Evolutionary conservation across 2,329 filamentous ascomycete species (phyloP).

Genomic region (Talaromyces funiculosus): DNA sequence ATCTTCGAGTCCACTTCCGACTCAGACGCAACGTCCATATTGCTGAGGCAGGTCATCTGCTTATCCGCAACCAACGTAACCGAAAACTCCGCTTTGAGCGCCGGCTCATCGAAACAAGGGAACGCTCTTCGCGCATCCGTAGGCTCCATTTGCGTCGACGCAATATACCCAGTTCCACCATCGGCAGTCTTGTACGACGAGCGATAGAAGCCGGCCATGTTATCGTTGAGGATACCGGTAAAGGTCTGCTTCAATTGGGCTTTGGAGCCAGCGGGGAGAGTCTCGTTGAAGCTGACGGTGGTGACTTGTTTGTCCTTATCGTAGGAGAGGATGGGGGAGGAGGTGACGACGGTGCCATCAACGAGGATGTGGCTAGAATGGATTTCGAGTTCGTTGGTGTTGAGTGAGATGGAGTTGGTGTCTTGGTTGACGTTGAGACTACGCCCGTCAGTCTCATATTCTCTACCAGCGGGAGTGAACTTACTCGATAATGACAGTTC

Average conservation of each 20-base stretch:
- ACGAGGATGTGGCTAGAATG: conserved; percentile 64
- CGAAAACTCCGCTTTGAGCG: conserved; percentile 87
- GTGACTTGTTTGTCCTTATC: conserved; percentile 76
- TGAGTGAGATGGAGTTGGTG: conserved; percentile 77
- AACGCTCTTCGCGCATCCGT: conserved; percentile 90
- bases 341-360: conserved; percentile 50
- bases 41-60: conserved; percentile 84
- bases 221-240: conserved; percentile 76
- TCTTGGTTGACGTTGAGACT: conserved; percentile 78
- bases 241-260: conserved; percentile 73
- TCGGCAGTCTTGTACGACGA: conserved; percentile 83
- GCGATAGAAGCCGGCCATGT: conserved; percentile 96
- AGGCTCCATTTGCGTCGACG: conserved; percentile 92
- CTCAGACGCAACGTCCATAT: conserved; percentile 89
- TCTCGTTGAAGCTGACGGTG: conserved; percentile 71
- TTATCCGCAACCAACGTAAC: conserved; percentile 88
- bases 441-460: neutral
- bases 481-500: conserved; percentile 74
- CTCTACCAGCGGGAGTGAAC: conserved; percentile 18
- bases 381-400: conserved; percentile 81
- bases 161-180: conserved; percentile 74
- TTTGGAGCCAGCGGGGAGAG: conserved; percentile 67
- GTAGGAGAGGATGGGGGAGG: conserved; percentile 64
- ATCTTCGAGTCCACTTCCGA: conserved; percentile 62
- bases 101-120: conserved; percentile 94